phyloP scores from a whole-genome alignment of 1,139 yeast species.

The Sugiyamaella pinicola region DNA sequence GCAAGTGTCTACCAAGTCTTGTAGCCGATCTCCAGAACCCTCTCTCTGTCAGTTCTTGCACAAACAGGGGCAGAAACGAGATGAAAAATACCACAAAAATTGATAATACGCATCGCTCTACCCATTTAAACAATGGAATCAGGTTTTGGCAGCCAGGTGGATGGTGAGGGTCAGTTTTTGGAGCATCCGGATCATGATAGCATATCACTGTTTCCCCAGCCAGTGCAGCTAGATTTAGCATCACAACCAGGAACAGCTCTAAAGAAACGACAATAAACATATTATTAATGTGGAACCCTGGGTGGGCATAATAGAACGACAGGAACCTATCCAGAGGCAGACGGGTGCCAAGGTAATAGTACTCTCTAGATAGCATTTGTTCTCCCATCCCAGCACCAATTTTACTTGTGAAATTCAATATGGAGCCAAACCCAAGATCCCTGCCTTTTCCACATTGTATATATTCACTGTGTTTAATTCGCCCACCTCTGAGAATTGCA shows the following conservation, averaged over 20 bases:
- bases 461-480: slow-evolving; percentile 85
- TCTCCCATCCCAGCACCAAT: slow-evolving; percentile 98
- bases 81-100: slow-evolving; percentile 83
- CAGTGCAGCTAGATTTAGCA: slow-evolving; percentile 69
- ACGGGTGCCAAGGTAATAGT: slow-evolving; percentile 76
- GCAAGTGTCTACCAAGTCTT: slow-evolving; percentile 63
- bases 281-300: slow-evolving; percentile 87
- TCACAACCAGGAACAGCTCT: slow-evolving; percentile 66
- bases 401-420: slow-evolving; percentile 80
- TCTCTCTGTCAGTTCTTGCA: slow-evolving; percentile 79
- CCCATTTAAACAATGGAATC: slow-evolving; percentile 77
- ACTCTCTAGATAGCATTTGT: slow-evolving; percentile 81
- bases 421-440: slow-evolving; percentile 84
- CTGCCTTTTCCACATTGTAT: slow-evolving; percentile 92
- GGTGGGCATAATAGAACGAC: slow-evolving; percentile 88
- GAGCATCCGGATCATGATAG: slow-evolving; percentile 54
- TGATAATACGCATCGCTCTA: slow-evolving; percentile 74
- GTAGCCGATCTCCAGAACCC: slow-evolving; percentile 66
- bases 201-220: slow-evolving; percentile 62
- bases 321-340: slow-evolving; percentile 78
- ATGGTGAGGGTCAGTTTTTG: slow-evolving; percentile 58
- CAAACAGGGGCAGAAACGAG: slow-evolving; percentile 74
- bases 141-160: slow-evolving; percentile 80
- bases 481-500: slow-evolving; percentile 78
- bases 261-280: slow-evolving; percentile 75